Base-by-base conservation (phyloP, 2,329 filamentous ascomycete species). In the Pseudogymnoascus verrucosus region DNA sequence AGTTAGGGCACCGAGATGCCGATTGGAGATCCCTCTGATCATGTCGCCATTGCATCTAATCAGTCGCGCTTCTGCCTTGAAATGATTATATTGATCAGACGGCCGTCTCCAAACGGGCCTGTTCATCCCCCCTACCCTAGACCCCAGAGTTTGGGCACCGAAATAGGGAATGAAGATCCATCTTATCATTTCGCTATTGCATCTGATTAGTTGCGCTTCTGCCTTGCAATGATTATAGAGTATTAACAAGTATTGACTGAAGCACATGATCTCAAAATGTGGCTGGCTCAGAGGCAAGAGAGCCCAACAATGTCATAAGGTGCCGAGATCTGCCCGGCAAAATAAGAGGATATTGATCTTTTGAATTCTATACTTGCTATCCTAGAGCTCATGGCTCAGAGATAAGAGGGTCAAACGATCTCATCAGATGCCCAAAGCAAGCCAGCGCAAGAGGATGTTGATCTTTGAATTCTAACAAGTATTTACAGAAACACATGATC, bases 311-410 rank as follows among this genome's bases (percentile, higher is more conserved):
- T 19, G 26, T 6, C 26, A 26, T 4, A 7, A 28, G 23, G 28
- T 28, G 42, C 14, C 44, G 14, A 51, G 47, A 54, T 8, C 26
- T 23, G 12, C 6, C 44, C 44, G 6, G 44, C 3, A n/a, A n/a
- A 31, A 31, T 23, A 54, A 54, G 47, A 31, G 26, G 47, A 31
- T 54, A n/a, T 54, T 54, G 8, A 31, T 54, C 14, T 19, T 54
- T 54, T 54, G 47, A 54, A 34, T 54, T 31, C 47, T 54, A 54
- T 54, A 54, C 47, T 54, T 26, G 26, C n/a, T 54, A 31, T 54
- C 47, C 5, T 31, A 8, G 26, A 31, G 47, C n/a, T 14, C 47
- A 31, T 54, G 26, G 47, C 47, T 31, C 47, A 12, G n/a, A 54
- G 1, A 3, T 31, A 31, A 31, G 47, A 31, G 4, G 14, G 2